These are phyloP conservation scores for Oryza glumipatula DNA, from an alignment of 176 grass and related monocot species.

Conservation along the genomic window DNA sequence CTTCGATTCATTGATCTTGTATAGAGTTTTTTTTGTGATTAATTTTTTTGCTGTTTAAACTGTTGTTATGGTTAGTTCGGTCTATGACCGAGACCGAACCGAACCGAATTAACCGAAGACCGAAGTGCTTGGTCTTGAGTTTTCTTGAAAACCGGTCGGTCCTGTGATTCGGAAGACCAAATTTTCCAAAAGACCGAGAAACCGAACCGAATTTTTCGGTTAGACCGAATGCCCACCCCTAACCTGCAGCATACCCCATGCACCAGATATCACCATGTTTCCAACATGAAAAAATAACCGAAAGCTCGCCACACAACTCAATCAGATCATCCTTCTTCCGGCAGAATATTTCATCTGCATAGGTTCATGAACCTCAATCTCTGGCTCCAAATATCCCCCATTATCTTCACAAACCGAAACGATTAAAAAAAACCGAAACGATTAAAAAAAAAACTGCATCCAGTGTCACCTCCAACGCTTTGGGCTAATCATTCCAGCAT, in stretches of 20 bases:
- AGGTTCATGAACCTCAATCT: not conserved
- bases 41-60: too few relatives aligned
- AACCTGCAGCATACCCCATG: not conserved
- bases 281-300: not conserved
- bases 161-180: too few relatives aligned
- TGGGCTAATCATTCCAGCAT: constrained; percentile 48
- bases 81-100: too few relatives aligned
- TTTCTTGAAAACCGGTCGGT: too few relatives aligned
- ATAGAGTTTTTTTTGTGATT: too few relatives aligned
- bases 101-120: too few relatives aligned
- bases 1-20: too few relatives aligned
- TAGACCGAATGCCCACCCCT: too few relatives aligned
- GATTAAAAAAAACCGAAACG: not conserved
- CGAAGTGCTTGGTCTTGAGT: too few relatives aligned
- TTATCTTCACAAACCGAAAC: not conserved
- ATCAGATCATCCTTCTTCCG: not conserved
- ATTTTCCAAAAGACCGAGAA: too few relatives aligned
- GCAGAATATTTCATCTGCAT: not conserved
- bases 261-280: not conserved
- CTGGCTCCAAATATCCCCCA: not conserved
- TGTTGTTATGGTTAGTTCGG: too few relatives aligned
- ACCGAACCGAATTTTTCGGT: too few relatives aligned
- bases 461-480: not conserved
- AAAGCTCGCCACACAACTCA: not conserved
- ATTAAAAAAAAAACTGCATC: not conserved